Conservation (phyloP, 140 eudicot species). For the Eryngium alpinum region DNA sequence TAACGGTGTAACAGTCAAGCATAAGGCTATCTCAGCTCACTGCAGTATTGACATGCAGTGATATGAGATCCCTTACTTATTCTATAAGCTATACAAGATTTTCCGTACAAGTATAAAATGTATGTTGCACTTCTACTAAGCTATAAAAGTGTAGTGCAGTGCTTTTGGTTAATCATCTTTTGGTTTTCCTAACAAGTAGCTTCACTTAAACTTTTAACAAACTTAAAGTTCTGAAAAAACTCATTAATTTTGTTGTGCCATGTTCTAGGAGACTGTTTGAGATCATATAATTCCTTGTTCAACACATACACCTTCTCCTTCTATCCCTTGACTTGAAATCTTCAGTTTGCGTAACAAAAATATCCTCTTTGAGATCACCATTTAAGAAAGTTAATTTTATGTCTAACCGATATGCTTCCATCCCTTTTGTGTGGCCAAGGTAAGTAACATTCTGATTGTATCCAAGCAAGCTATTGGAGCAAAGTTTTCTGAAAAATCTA, state of each 20-base stretch:
- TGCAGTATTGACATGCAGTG: too few relatives aligned
- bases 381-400: slow-evolving; percentile 4
- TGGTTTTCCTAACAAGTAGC: background rate
- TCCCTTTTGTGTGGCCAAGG: slow-evolving; percentile 6
- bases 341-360: too few relatives aligned
- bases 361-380: background rate
- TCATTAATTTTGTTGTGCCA: slow-evolving; percentile 6
- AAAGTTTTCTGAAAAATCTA: slow-evolving; percentile 15
- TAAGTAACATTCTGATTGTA: slow-evolving; percentile 10
- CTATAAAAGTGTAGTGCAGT: too few relatives aligned
- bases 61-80: too few relatives aligned
- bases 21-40: too few relatives aligned
- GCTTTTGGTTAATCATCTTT: too few relatives aligned
- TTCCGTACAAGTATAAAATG: too few relatives aligned
- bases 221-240: background rate
- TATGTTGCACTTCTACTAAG: too few relatives aligned
- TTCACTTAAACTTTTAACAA: slow-evolving; percentile 1
- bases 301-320: slow-evolving; percentile 12
- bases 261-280: too few relatives aligned
- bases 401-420: background rate
- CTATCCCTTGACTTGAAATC: background rate
- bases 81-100: too few relatives aligned
- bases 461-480: slow-evolving; percentile 14
- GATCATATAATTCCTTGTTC: slow-evolving; percentile 14
- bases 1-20: too few relatives aligned